phyloP scores from a whole-genome alignment of 2,329 filamentous ascomycete species.

The Cercospora nicotianae region DNA sequence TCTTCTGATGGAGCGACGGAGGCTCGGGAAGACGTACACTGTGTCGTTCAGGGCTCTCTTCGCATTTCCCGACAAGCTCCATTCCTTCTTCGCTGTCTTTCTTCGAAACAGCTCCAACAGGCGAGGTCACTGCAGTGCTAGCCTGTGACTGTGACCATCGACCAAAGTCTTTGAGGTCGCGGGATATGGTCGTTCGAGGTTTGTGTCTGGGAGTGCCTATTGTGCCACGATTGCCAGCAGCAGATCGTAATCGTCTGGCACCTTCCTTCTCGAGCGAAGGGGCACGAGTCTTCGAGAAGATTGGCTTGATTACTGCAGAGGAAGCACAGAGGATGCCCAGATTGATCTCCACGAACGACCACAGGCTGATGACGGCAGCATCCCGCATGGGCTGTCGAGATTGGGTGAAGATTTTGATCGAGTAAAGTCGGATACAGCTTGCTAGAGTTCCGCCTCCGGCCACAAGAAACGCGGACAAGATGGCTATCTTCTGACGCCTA shows the following conservation, averaged over 20 bases:
- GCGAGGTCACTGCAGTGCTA: constrained; percentile 1
- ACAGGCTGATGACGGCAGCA: constrained; percentile 34
- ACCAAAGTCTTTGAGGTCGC: constrained; percentile 14
- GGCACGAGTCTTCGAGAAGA: constrained; percentile 24
- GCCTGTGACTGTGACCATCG: constrained; percentile 16
- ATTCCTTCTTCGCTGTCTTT: constrained; percentile 5
- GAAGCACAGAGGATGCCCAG: constrained; percentile 37
- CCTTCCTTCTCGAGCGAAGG: constrained; percentile 15
- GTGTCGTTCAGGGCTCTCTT: constrained; percentile 13
- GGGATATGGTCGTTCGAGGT: constrained; percentile 9
- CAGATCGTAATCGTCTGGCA: constrained; percentile 1
- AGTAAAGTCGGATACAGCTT: constrained; percentile 37
- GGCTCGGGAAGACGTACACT: constrained; percentile 17
- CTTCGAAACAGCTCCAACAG: background rate
- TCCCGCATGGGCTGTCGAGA: constrained; percentile 34
- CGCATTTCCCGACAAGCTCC: constrained; percentile 4
- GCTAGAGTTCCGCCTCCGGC: constrained; percentile 33
- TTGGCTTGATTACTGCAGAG: constrained; percentile 29
- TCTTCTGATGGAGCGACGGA: constrained; percentile 8
- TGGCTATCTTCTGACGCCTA: constrained; percentile 37
- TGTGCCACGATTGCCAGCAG: constrained; percentile 8
- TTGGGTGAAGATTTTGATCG: constrained; percentile 33
- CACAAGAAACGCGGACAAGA: constrained; percentile 34
- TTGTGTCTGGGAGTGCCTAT: constrained; percentile 5
- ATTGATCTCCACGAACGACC: constrained; percentile 39